Evolutionary conservation across 23 red algal species (phyloP).

Genomic region (Gracilariopsis chorda): DNA sequence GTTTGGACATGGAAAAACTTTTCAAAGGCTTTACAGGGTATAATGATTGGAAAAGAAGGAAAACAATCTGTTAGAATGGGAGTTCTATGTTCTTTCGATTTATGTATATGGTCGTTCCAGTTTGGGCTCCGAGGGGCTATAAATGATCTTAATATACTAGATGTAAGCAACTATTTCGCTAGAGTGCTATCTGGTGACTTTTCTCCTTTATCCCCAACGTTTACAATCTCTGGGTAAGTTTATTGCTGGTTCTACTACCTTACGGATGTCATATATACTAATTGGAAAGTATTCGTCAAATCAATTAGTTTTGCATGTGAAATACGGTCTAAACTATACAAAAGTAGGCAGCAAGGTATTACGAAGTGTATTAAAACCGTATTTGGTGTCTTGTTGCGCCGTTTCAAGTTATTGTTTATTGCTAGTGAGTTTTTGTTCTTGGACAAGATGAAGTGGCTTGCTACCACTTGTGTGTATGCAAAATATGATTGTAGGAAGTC

Average conservation of each 20-base stretch:
- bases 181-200: background rate
- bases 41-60: conserved; percentile 22
- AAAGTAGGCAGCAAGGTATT: background rate
- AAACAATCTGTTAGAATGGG: conserved; percentile 1
- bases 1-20: conserved; percentile 22
- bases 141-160: conserved; percentile 34
- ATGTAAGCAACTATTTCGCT: background rate
- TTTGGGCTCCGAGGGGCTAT: background rate
- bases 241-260: conserved; percentile 32
- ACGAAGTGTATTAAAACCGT: conserved; percentile 11
- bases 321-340: no score
- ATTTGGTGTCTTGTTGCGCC: background rate
- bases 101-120: conserved; percentile 24
- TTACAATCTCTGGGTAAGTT: background rate
- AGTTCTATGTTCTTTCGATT: conserved; percentile 5
- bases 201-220: background rate
- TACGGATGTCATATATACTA: background rate
- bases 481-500: conserved; percentile 13
- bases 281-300: background rate
- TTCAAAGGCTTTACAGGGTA: conserved; percentile 13
- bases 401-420: background rate
- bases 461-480: conserved; percentile 24
- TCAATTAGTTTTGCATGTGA: no score
- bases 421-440: background rate
- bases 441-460: background rate